Conservation (phyloP, 73 alveolate genomes). For the Effrenium voratum region DNA sequence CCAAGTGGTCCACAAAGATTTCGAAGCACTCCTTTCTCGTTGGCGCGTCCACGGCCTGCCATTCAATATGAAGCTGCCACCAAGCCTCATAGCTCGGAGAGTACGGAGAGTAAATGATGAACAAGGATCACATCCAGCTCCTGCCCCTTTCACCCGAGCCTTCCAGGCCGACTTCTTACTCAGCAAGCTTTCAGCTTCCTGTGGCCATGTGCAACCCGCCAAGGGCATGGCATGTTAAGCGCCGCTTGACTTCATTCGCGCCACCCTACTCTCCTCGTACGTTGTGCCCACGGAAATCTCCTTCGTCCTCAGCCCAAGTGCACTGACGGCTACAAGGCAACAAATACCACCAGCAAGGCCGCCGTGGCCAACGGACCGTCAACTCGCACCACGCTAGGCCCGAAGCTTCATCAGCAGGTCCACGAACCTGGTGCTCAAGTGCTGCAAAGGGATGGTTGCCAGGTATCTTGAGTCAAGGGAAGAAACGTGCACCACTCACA, state of each 20-base stretch:
- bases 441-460: too few species aligned
- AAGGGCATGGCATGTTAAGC: too few species aligned
- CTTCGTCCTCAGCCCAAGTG: conserved; percentile 28
- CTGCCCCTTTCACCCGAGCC: conserved; percentile 6
- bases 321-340: too few species aligned
- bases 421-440: conserved; percentile 82
- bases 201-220: not conserved
- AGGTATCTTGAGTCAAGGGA: too few species aligned
- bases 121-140: not conserved
- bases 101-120: not conserved
- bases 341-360: not conserved
- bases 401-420: conserved; percentile 60
- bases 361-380: not conserved
- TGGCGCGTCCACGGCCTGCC: conserved; percentile 68
- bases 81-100: not conserved
- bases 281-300: conserved; percentile 61
- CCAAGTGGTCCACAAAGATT: conserved; percentile 65
- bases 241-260: too few species aligned
- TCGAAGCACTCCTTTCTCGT: conserved; percentile 82
- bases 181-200: conserved; percentile 73
- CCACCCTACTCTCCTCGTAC: too few species aligned
- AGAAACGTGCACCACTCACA: too few species aligned
- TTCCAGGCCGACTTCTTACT: conserved; percentile 86
- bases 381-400: not conserved
- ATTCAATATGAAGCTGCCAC: not conserved